Conservation (phyloP, 192 early-diverging fungal species). For the Coemansia sp. region DNA sequence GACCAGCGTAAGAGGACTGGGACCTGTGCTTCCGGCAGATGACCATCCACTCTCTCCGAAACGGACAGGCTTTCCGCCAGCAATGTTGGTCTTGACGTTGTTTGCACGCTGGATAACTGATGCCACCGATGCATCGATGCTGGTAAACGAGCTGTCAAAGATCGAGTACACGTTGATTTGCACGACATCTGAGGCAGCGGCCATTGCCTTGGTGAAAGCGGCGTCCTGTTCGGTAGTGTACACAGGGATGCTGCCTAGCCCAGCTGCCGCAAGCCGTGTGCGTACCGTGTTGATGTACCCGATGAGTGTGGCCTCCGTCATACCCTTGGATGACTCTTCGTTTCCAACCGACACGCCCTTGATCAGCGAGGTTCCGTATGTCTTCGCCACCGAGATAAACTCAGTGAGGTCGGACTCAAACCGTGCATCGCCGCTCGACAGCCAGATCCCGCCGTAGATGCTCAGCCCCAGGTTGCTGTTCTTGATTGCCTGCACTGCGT, state of each 20-base stretch:
- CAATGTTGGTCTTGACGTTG: constrained; percentile 23
- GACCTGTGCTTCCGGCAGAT: constrained; percentile 36
- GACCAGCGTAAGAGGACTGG: constrained; percentile 31
- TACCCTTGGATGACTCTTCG: constrained; percentile 44
- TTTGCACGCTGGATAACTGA: constrained; percentile 44
- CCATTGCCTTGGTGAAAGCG: constrained; percentile 29
- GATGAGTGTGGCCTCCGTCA: constrained; percentile 40
- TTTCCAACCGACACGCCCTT: constrained; percentile 52
- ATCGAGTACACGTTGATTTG: constrained; percentile 53
- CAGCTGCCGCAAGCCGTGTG: constrained; percentile 38
- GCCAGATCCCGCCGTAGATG: constrained; percentile 51
- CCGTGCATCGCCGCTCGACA: constrained; percentile 26
- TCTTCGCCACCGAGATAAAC: constrained; percentile 43
- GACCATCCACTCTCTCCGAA: constrained; percentile 52
- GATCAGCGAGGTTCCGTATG: constrained; percentile 26
- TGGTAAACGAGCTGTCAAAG: constrained; percentile 35
- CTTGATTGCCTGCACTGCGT: constrained; percentile 34
- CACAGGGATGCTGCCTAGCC: constrained; percentile 42
- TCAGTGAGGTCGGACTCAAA: constrained; percentile 39
- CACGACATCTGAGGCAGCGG: constrained; percentile 35
- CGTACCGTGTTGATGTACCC: constrained; percentile 49
- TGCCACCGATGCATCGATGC: constrained; percentile 31
- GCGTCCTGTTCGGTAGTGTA: constrained; percentile 50
- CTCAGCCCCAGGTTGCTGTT: constrained; percentile 24
- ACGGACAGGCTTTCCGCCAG: constrained; percentile 37